A percentile compares a stretch with the other conserved stretches of the same genome.
These are phyloP conservation scores for Curvularia eragrostidis DNA, from an alignment of 2,329 filamentous ascomycete species.

Conservation along the genomic window DNA sequence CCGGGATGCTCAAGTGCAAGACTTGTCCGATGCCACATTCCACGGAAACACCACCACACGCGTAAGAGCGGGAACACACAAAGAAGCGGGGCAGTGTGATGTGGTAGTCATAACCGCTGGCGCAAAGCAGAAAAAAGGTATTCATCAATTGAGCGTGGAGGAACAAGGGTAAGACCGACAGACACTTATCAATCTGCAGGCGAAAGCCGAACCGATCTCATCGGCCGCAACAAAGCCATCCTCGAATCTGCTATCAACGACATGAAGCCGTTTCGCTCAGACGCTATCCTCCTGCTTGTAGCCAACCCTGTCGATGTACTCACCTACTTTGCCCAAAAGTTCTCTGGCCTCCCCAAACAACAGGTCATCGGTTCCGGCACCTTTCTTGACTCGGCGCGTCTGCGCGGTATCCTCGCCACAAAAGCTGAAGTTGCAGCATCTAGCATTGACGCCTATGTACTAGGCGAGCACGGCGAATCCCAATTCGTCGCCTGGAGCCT, in stretches of 20 bases:
- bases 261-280: constrained; percentile 27
- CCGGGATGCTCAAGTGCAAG: constrained; percentile 29
- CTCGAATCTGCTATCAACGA: constrained; percentile 28
- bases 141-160: background rate
- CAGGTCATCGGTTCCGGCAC: constrained; percentile 32
- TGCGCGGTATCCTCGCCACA: constrained; percentile 21
- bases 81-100: constrained; percentile 33
- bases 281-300: constrained; percentile 28
- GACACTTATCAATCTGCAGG: constrained; percentile 11
- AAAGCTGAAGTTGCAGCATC: constrained; percentile 21
- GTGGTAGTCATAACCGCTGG: constrained; percentile 31
- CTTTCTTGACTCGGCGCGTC: constrained; percentile 29
- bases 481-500: constrained; percentile 30
- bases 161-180: background rate
- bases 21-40: constrained; percentile 26
- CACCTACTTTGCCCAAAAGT: constrained; percentile 29
- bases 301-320: constrained; percentile 35
- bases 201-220: constrained; percentile 30
- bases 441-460: constrained; percentile 26
- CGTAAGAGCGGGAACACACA: constrained; percentile 29
- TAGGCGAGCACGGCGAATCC: constrained; percentile 28
- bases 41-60: constrained; percentile 28
- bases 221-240: constrained; percentile 32
- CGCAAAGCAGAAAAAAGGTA: constrained; percentile 32
- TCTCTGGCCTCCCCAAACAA: constrained; percentile 17